phyloP scores from a whole-genome alignment of 176 grass and related monocot species.

The Carex kokanica region DNA sequence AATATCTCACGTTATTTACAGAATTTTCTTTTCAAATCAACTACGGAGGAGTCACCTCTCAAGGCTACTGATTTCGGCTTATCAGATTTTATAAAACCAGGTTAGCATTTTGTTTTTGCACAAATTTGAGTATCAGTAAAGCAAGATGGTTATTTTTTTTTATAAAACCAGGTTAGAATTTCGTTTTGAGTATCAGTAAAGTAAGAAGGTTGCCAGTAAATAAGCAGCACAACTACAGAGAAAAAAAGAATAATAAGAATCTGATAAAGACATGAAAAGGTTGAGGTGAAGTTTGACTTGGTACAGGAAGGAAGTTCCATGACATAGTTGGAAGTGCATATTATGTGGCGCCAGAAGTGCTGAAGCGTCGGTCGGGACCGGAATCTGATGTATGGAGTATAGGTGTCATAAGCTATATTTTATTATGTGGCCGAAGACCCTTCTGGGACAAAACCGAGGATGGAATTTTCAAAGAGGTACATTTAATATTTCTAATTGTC shows the following conservation, averaged over 20 bases:
- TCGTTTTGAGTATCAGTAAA: background rate
- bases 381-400: constrained; percentile 97
- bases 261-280: background rate
- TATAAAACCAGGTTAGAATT: constrained; percentile 68
- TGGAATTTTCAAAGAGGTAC: constrained; percentile 94
- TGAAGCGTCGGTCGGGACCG: constrained; percentile 77
- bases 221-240: background rate
- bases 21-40: constrained; percentile 96
- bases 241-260: constrained; percentile 5
- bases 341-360: constrained; percentile 92
- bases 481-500: background rate
- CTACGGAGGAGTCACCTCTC: constrained; percentile 63
- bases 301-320: constrained; percentile 69
- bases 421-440: constrained; percentile 79
- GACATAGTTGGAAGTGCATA: constrained; percentile 95
- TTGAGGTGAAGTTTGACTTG: background rate
- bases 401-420: constrained; percentile 96
- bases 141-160: constrained; percentile 20
- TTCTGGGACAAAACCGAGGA: constrained; percentile 99
- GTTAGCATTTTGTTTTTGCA: constrained; percentile 30
- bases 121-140: constrained; percentile 7
- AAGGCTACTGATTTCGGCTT: constrained; percentile 99
- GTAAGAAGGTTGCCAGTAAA: background rate
- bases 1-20: constrained; percentile 36
- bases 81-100: constrained; percentile 94